Evolutionary conservation across 192 early-diverging fungal genomes (phyloP), one percentile per base, ranked within the genome.

Genomic region (Helicostylum pulchrum): DNA sequence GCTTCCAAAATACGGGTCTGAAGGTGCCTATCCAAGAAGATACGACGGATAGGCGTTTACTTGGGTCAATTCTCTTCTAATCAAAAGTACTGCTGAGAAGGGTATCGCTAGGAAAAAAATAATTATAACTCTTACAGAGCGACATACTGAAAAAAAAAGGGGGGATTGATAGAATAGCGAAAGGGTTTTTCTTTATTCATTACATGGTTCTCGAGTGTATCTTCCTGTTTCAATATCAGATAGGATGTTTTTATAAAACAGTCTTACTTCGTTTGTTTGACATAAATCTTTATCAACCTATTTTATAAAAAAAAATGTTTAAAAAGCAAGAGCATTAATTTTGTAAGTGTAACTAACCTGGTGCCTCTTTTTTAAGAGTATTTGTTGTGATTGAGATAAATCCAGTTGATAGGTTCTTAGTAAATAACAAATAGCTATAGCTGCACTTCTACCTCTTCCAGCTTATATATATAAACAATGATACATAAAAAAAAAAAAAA

Each of bases 391-490:
- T 19, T 61, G 19, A 6, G 10, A 12, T 47, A 57, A 42, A 14
- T 53, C 50, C 42, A 68, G 21, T 4, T 54, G 30, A 36, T 68
- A 68, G 10, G 30, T 12, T 23, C 59, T 52, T 31, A 68, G 15
- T 42, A 68, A 31, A 61, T 68, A 68, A 26, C 66, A 68, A 1
- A 68, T 39, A 4, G 56, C 59, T 32, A 68, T 19, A n/a, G 51
- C 58, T 12, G 66, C 66, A 61, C 66, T 68, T 31, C 66, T 48
- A 8, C 66, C 58, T 55, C 66, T 53, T 23, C 66, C 66, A 46
- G 66, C 66, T 64, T 19, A 36, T 43, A 5, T 9, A n/a, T 14
- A 11, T 36, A 2, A 9, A 15, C 12, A 26, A 26, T 26, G 26
- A 26, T 26, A 26, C 5, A 39, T 15, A 15, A 30, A n/a, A n/a